Evolutionary conservation across 306 rosid species (phyloP), one percentile per base, ranked within the genome.

Genomic region (Cicer chorassanicum): DNA sequence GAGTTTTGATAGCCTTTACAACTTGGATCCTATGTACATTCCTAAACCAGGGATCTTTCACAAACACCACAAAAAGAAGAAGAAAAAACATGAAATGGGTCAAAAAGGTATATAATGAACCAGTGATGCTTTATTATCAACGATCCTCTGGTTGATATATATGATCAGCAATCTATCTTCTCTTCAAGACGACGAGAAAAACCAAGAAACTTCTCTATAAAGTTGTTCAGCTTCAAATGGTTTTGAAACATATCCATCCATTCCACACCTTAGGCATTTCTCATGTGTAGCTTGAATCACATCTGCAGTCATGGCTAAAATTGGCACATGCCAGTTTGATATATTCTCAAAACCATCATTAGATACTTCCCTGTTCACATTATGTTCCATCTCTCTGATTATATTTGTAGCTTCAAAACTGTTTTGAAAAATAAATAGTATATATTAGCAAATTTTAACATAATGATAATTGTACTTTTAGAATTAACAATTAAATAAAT

Each of bases 151-250:
- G 65, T 29, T 29, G 34, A 29, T 3, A 2, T 51, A 29, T 3
- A 2, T 51, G 57, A 80, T 66, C 82, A 76, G 64, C 84, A 70
- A 61, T 62, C 60, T 40, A 57, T 57, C 53, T 49, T 84, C 86
- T 61, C 68, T 76, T 79, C 86, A 65, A 56, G 86, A 44, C 9
- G 84, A 73, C 14, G 62, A 84, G 70, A 94, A 86, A 77, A 87
- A 92, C 39, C 84, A 88, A 21, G 93, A 91, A 73, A 88, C 96
- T 83, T 94, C 98, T 39, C 92, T 82, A 71, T 94, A 94, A 39
- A 94, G 98, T 78, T 88, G 95, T 73, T 91, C 92, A 7, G 97
- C 97, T 86, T 94, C 98, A 70, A 90, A 94, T 65, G 98, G 97
- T 83, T 94, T 94, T 21, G 98, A 91, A 70, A 94, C 97, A 53